These are phyloP conservation scores for Tuber calosporum DNA, from an alignment of 495 filamentous ascomycete genomes.

Conservation along the genomic window DNA sequence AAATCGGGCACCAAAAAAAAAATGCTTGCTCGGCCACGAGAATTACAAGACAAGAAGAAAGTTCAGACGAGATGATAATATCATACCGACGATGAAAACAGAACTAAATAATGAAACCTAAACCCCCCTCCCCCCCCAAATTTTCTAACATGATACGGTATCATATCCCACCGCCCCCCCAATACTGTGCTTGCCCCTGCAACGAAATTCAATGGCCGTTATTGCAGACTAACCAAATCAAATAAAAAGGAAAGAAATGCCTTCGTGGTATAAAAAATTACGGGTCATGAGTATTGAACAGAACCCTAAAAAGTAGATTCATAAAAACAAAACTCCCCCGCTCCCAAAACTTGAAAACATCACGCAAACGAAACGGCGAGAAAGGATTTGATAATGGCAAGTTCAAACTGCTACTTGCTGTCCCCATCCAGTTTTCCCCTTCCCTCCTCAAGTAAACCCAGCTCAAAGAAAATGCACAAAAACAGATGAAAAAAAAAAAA, in stretches of 20 bases:
- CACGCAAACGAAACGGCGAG: neutral
- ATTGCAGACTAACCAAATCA: constrained; percentile 12
- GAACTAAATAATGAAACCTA: constrained; percentile 3
- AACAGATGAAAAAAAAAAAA: constrained; percentile 20
- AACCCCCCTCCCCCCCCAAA: neutral
- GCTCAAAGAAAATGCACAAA: constrained; percentile 16
- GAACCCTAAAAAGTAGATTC: neutral
- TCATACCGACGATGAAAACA: neutral
- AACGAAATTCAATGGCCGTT: neutral
- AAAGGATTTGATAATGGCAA: neutral
- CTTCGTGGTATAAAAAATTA: constrained; percentile 10
- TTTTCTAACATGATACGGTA: neutral
- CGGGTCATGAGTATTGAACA: constrained; percentile 8
- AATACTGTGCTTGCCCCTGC: neutral
- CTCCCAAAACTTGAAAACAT: constrained; percentile 4
- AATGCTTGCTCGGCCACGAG: neutral
- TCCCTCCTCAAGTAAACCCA: constrained; percentile 7
- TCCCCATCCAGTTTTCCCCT: neutral
- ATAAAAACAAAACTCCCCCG: constrained; percentile 2
- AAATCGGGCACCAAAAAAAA: neutral
- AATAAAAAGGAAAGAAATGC: constrained; percentile 21
- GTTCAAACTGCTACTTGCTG: constrained; percentile 1
- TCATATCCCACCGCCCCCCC: neutral
- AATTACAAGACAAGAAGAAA: neutral
- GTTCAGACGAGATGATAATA: neutral